Evolutionary conservation across 2,329 filamentous ascomycete genomes (phyloP).

Genomic region (Dothiorella sarmentorum): DNA sequence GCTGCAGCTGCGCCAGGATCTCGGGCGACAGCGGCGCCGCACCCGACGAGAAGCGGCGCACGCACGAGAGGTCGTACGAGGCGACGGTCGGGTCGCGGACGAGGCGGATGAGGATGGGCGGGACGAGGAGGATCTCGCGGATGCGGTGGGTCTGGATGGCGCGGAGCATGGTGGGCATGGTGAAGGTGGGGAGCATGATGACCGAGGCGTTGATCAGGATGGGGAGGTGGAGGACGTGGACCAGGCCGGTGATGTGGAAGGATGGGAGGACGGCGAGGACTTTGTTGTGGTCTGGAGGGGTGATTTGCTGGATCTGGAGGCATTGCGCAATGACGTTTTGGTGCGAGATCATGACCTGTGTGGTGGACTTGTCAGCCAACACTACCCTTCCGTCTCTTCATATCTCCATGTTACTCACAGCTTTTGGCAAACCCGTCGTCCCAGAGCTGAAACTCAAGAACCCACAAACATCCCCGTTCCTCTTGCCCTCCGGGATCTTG

Average conservation of each 20-base stretch:
- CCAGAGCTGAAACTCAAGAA: constrained; percentile 51
- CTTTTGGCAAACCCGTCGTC: constrained; percentile 51
- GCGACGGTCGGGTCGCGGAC: constrained; percentile 54
- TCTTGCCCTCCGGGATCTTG: constrained; percentile 51
- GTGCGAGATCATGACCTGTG: constrained; percentile 51
- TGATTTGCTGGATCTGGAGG: constrained; percentile 56
- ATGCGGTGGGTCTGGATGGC: constrained; percentile 53
- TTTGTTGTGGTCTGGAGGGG: constrained; percentile 47
- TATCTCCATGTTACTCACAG: constrained; percentile 27
- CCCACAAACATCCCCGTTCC: constrained; percentile 55
- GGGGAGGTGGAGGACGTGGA: constrained; percentile 62
- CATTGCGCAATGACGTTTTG: constrained; percentile 59
- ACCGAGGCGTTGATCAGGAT: constrained; percentile 63
- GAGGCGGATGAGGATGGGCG: constrained; percentile 59
- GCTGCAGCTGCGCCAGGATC: constrained; percentile 54
- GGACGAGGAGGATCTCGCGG: constrained; percentile 56
- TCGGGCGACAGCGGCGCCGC: constrained; percentile 58
- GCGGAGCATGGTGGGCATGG: constrained; percentile 56
- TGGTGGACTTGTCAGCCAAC: background rate
- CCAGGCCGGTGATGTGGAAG: constrained; percentile 60
- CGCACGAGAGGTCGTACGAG: constrained; percentile 55
- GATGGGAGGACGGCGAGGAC: constrained; percentile 58
- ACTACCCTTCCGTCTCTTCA: background rate
- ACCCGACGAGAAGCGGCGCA: constrained; percentile 57
- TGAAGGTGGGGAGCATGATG: constrained; percentile 62